phyloP scores from a whole-genome alignment of 2,329 filamentous ascomycete genomes.

The Ceratocystis colombiana region DNA sequence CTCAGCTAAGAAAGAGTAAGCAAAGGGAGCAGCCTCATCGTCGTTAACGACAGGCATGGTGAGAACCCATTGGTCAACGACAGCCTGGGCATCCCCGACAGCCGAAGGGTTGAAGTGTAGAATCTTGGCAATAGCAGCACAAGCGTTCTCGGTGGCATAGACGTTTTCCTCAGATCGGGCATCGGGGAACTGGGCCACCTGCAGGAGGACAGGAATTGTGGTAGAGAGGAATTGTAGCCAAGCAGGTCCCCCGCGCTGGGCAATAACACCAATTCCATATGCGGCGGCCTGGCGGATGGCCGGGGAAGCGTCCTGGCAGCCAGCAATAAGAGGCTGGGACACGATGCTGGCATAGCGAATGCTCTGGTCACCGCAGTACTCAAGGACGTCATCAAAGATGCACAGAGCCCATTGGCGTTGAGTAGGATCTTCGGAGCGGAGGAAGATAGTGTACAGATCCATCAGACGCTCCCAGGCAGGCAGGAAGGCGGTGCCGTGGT shows the following conservation, averaged over 20 bases:
- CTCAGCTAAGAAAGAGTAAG: slow-evolving; percentile 83
- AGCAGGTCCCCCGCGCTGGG: slow-evolving; percentile 75
- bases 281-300: slow-evolving; percentile 92
- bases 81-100: slow-evolving; percentile 63
- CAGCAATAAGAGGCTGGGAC: slow-evolving; percentile 72
- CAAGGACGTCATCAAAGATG: slow-evolving; percentile 95
- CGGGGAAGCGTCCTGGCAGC: slow-evolving; percentile 74
- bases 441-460: slow-evolving; percentile 74
- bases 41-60: slow-evolving; percentile 89
- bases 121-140: slow-evolving; percentile 92
- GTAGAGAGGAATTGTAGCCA: slow-evolving; percentile 83
- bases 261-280: slow-evolving; percentile 91
- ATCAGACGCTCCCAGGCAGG: slow-evolving; percentile 79
- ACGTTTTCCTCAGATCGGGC: slow-evolving; percentile 85
- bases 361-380: slow-evolving; percentile 86
- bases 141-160: slow-evolving; percentile 95
- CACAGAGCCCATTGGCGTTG: slow-evolving; percentile 98
- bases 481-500: slow-evolving; percentile 76
- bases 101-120: slow-evolving; percentile 76
- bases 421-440: slow-evolving; percentile 70
- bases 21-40: slow-evolving; percentile 93
- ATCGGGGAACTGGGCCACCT: slow-evolving; percentile 69
- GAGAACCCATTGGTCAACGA: slow-evolving; percentile 77
- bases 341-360: slow-evolving; percentile 81
- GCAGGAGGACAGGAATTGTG: slow-evolving; percentile 71